Evolutionary conservation across 768 basidiomycete genomes (phyloP).

Genomic region (Cubamyces lactineus): DNA sequence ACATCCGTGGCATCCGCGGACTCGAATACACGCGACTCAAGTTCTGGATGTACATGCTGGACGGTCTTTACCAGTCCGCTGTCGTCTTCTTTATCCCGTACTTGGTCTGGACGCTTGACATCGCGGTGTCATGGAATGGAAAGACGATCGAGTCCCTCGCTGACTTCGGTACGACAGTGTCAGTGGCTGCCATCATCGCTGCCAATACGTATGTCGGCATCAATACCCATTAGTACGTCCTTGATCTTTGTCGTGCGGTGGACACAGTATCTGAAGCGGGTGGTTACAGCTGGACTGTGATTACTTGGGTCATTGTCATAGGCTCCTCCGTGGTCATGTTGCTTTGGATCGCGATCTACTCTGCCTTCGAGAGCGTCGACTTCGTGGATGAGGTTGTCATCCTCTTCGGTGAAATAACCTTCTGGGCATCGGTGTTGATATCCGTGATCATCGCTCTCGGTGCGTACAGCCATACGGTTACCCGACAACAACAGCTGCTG

Average conservation of each 20-base stretch:
- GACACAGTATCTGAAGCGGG: background rate
- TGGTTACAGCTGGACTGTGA: slow-evolving; percentile 68
- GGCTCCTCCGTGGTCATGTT: slow-evolving; percentile 83
- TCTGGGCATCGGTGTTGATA: slow-evolving; percentile 82
- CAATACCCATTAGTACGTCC: slow-evolving; percentile 84
- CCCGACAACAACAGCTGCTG: background rate
- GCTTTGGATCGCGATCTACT: slow-evolving; percentile 89
- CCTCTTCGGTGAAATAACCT: slow-evolving; percentile 77
- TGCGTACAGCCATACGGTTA: slow-evolving; percentile 36
- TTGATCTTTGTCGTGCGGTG: slow-evolving; percentile 27
- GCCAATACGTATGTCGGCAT: slow-evolving; percentile 91
- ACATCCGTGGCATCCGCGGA: slow-evolving; percentile 90
- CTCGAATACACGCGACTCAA: slow-evolving; percentile 89
- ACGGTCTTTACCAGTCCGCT: slow-evolving; percentile 91
- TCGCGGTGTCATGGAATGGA: slow-evolving; percentile 75
- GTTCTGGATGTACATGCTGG: slow-evolving; percentile 95
- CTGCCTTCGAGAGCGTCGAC: slow-evolving; percentile 71
- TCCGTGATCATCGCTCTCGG: slow-evolving; percentile 73
- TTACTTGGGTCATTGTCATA: slow-evolving; percentile 81
- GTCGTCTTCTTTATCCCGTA: slow-evolving; percentile 89
- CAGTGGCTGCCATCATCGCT: slow-evolving; percentile 82
- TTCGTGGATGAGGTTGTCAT: slow-evolving; percentile 75
- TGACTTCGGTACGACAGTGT: slow-evolving; percentile 92
- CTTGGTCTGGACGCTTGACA: slow-evolving; percentile 66
- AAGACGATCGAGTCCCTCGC: slow-evolving; percentile 75